Conservation (phyloP, 1,284 basidiomycete species). For the Sporisorium graminicola region DNA sequence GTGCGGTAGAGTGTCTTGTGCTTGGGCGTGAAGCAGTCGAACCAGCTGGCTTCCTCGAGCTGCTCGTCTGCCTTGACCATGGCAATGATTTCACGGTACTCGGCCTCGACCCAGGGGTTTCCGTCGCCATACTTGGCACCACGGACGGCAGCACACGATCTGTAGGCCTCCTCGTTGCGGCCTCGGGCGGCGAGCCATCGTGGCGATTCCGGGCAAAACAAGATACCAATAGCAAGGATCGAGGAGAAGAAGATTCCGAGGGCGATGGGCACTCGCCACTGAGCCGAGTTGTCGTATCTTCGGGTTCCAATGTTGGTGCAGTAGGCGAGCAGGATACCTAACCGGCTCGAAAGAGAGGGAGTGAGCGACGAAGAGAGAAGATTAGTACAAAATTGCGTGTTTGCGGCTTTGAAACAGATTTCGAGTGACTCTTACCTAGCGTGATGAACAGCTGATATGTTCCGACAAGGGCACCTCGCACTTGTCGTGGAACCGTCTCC, state of each 20-base stretch:
- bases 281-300: constrained; percentile 68
- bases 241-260: constrained; percentile 79
- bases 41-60: constrained; percentile 46
- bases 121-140: constrained; percentile 71
- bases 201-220: constrained; percentile 83
- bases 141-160: constrained; percentile 75
- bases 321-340: constrained; percentile 82
- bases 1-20: constrained; percentile 67
- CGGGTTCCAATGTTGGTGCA: constrained; percentile 66
- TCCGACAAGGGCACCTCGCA: constrained; percentile 80
- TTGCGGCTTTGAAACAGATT: too few relatives aligned
- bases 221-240: constrained; percentile 78
- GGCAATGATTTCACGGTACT: constrained; percentile 65
- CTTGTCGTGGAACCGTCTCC: constrained; percentile 81
- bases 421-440: too few relatives aligned
- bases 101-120: constrained; percentile 63
- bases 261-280: constrained; percentile 79
- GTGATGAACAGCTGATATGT: constrained; percentile 74
- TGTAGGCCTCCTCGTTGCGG: constrained; percentile 74
- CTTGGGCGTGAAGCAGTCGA: constrained; percentile 63
- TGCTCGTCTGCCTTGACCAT: constrained; percentile 49
- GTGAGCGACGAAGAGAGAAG: too few relatives aligned
- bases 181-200: constrained; percentile 76
- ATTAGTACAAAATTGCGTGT: too few relatives aligned
- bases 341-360: too few relatives aligned